Evolutionary conservation across 768 basidiomycete species (phyloP).

Genomic region (Mycena galopus): DNA sequence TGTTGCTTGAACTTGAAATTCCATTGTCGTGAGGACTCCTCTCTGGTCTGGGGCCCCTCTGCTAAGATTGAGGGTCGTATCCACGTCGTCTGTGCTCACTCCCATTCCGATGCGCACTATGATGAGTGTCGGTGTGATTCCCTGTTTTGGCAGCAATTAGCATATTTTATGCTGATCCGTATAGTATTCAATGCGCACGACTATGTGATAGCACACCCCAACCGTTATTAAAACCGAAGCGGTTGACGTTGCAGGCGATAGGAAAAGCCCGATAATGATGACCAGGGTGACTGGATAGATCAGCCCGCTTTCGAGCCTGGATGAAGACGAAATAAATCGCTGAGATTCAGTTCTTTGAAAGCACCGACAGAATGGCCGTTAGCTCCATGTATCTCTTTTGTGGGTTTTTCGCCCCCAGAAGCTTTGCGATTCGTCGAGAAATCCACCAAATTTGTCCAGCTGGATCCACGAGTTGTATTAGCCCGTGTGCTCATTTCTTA

Average conservation of each 20-base stretch:
- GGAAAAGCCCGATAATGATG: background rate
- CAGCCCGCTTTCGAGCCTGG: constrained; percentile 28
- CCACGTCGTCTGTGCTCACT: constrained; percentile 27
- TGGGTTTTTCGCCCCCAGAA: background rate
- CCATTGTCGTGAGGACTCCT: background rate
- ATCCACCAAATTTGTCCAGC: constrained; percentile 29
- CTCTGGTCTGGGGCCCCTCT: background rate
- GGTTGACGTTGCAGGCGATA: background rate
- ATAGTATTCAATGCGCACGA: background rate
- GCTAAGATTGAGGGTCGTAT: background rate
- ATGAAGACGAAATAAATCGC: background rate
- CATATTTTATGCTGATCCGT: background rate
- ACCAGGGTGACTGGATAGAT: constrained; percentile 13
- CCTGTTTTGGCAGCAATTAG: constrained; percentile 4
- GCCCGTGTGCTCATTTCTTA: background rate
- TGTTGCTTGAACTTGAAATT: background rate
- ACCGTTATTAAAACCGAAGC: constrained; percentile 8
- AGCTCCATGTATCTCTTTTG: constrained; percentile 20
- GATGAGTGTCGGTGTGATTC: constrained; percentile 25
- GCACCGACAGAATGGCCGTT: constrained; percentile 22
- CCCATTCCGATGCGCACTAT: constrained; percentile 29
- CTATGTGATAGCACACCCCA: constrained; percentile 18
- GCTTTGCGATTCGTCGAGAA: constrained; percentile 9
- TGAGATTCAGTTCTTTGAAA: background rate
- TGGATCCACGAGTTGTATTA: background rate